A percentile compares a stretch with the other conserved stretches of the same genome.
phyloP scores from a whole-genome alignment of 106 monocot genomes.

The Platanthera zijinensis region DNA sequence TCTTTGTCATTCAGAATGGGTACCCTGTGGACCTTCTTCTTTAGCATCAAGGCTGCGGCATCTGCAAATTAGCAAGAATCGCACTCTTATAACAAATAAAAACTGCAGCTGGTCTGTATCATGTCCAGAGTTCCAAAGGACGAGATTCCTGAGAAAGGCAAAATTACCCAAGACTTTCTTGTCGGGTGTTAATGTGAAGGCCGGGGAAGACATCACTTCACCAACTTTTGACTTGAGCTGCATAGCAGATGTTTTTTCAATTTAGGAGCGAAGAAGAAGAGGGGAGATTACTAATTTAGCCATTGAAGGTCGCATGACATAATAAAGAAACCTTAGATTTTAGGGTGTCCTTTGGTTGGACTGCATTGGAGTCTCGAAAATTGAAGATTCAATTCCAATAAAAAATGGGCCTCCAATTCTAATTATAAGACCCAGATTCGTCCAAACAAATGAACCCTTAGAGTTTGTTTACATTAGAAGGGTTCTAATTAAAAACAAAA shows the following conservation, averaged over 20 bases:
- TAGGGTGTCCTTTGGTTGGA: no score
- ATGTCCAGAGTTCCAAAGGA: neutral
- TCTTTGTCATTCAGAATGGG: slow-evolving; percentile 33
- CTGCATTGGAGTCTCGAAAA: no score
- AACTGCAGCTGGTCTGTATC: neutral
- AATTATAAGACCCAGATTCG: no score
- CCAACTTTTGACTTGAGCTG: slow-evolving; percentile 69
- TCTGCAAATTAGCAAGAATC: slow-evolving; percentile 24
- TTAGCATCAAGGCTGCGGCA: slow-evolving; percentile 64
- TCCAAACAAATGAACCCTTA: no score
- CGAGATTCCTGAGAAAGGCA: no score
- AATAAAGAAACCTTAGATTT: no score
- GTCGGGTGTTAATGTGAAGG: slow-evolving; percentile 55
- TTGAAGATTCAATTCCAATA: no score
- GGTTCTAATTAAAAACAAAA: no score
- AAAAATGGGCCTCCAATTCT: no score
- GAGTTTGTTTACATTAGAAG: no score
- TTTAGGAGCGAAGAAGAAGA: neutral
- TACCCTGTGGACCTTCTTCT: slow-evolving; percentile 54
- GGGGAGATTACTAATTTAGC: neutral
- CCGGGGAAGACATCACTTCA: slow-evolving; percentile 86
- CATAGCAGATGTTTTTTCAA: slow-evolving; percentile 5
- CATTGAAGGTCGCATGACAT: no score
- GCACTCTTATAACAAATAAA: neutral
- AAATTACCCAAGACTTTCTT: slow-evolving; percentile 76